Conservation (phyloP, 2,329 filamentous ascomycete genomes). For the Reticulascus tulasneorum region DNA sequence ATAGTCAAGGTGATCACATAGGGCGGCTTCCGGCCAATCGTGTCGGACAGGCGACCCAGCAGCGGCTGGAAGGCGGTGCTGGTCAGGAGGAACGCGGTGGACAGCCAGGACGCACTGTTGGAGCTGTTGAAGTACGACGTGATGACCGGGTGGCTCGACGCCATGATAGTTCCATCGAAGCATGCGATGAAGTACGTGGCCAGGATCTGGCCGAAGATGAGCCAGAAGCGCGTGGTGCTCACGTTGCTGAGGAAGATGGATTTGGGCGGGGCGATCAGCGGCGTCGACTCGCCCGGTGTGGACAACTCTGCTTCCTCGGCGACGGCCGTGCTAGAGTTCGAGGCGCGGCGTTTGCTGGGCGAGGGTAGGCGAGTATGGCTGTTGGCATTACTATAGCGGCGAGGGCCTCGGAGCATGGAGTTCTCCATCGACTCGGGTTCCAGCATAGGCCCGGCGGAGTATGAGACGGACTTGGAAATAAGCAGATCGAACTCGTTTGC, state of each 20-base stretch:
- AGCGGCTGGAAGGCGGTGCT: conserved; percentile 74
- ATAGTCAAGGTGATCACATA: conserved; percentile 61
- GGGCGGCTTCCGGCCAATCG: conserved; percentile 62
- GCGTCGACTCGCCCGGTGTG: conserved; percentile 12
- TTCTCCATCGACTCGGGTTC: conserved; percentile 38
- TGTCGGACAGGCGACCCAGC: conserved; percentile 70
- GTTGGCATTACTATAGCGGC: conserved; percentile 19
- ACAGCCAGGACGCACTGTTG: conserved; percentile 78
- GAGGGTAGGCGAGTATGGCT: conserved; percentile 10
- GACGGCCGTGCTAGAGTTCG: neutral
- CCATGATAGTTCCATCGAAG: conserved; percentile 80
- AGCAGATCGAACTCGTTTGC: conserved; percentile 31
- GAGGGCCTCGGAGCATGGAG: conserved; percentile 33
- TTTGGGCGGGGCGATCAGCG: no score
- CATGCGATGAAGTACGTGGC: conserved; percentile 54
- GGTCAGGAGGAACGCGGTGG: conserved; percentile 73
- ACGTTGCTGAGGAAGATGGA: conserved; percentile 47
- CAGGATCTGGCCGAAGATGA: conserved; percentile 58
- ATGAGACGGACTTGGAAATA: conserved; percentile 36
- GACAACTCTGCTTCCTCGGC: conserved; percentile 7
- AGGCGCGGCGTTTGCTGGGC: conserved; percentile 4
- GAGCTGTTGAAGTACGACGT: conserved; percentile 75
- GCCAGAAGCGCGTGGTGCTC: conserved; percentile 52
- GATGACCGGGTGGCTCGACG: conserved; percentile 75
- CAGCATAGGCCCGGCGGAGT: conserved; percentile 29